These are phyloP conservation scores for Arthroderma uncinatum DNA, from an alignment of 2,329 filamentous ascomycete genomes.

Conservation along the genomic window DNA sequence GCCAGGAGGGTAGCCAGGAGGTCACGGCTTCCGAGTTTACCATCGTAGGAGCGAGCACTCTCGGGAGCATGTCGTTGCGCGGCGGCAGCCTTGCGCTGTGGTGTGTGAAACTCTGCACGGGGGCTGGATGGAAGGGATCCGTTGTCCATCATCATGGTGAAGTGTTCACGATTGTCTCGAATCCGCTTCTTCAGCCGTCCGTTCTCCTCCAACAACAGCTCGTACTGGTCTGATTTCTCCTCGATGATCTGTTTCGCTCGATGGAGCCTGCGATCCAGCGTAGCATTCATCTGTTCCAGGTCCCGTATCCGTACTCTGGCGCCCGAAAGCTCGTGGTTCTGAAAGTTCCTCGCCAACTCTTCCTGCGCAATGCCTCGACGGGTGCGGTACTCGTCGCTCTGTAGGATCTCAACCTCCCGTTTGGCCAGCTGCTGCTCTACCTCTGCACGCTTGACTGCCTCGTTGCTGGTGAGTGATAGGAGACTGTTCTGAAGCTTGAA, in stretches of 20 bases:
- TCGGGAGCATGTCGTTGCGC: conserved; percentile 28
- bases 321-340: conserved; percentile 45
- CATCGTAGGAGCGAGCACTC: conserved; percentile 31
- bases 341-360: conserved; percentile 24
- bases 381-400: conserved; percentile 58
- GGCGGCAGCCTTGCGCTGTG: conserved; percentile 32
- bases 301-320: conserved; percentile 51
- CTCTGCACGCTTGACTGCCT: conserved; percentile 72
- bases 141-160: conserved; percentile 60
- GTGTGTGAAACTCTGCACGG: conserved; percentile 38
- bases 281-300: conserved; percentile 54
- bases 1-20: conserved; percentile 66
- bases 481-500: conserved; percentile 84
- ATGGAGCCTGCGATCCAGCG: conserved; percentile 53
- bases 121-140: conserved; percentile 56
- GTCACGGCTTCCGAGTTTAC: conserved; percentile 46
- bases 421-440: conserved; percentile 90
- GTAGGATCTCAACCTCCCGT: conserved; percentile 73
- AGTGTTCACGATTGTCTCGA: conserved; percentile 77
- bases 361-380: conserved; percentile 46
- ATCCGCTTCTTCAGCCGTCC: conserved; percentile 70
- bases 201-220: conserved; percentile 62
- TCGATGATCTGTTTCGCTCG: conserved; percentile 69
- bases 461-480: conserved; percentile 69
- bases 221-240: conserved; percentile 63